A percentile compares a stretch with the other conserved stretches of the same genome.
Conservation (phyloP, 202 grass and related monocot species). For the Schoenoplectus tabernaemontani region DNA sequence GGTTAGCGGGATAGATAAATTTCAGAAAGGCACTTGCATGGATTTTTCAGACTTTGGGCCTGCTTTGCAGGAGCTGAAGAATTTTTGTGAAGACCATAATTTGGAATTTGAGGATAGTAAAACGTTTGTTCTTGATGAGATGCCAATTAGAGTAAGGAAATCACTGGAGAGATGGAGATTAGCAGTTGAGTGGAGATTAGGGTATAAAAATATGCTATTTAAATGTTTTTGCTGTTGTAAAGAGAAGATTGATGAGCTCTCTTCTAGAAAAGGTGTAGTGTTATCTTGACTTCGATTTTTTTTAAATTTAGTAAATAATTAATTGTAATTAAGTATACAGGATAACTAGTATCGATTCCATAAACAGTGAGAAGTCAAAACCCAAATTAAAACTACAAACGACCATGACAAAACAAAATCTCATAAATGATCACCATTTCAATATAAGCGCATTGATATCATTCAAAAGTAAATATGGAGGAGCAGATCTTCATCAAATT, state of each 20-base stretch:
- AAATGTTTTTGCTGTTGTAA: conserved; percentile 54
- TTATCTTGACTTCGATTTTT: neutral
- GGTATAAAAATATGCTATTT: conserved; percentile 50
- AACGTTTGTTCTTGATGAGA: conserved; percentile 1
- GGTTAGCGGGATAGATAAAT: conserved; percentile 28
- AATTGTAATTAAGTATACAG: too few species aligned
- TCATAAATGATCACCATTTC: too few species aligned
- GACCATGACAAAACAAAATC: too few species aligned
- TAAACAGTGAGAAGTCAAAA: too few species aligned
- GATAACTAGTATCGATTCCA: too few species aligned
- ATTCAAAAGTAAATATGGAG: too few species aligned
- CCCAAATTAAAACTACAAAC: too few species aligned
- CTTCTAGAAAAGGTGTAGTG: conserved; percentile 17
- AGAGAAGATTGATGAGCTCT: conserved; percentile 37
- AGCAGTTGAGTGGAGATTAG: conserved; percentile 66
- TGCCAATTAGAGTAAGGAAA: conserved; percentile 28
- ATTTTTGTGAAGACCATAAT: conserved; percentile 37
- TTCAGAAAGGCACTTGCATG: conserved; percentile 32
- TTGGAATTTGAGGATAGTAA: conserved; percentile 30
- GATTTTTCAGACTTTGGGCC: conserved; percentile 20
- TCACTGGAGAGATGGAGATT: conserved; percentile 76
- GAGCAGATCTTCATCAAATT: too few species aligned
- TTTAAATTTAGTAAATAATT: too few species aligned
- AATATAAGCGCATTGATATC: too few species aligned
- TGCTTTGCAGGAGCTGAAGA: conserved; percentile 31